Evolutionary conservation across 2,329 filamentous ascomycete species (phyloP).

Genomic region (Anthostomella pinea): DNA sequence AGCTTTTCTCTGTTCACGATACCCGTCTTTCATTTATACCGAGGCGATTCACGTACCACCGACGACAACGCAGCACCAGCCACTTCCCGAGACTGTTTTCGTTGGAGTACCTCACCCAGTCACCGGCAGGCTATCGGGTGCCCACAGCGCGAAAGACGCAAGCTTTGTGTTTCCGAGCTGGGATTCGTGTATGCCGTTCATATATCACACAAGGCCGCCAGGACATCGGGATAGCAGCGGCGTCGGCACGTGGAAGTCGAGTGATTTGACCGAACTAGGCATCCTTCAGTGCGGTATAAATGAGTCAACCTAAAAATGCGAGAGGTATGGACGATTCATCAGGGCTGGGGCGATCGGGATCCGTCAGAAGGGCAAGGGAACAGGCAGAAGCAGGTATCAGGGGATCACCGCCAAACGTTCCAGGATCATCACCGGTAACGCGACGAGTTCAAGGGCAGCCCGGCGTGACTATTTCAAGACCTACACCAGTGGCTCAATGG

Average conservation of each 20-base stretch:
- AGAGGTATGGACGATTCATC: constrained; percentile 47
- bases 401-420: constrained; percentile 27
- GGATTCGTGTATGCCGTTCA: constrained; percentile 21
- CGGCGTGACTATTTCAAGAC: constrained; percentile 51
- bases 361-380: constrained; percentile 55
- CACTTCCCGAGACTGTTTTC: constrained; percentile 1
- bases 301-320: constrained; percentile 56
- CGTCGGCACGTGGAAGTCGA: constrained; percentile 20
- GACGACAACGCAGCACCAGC: constrained; percentile 3
- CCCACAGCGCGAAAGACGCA: constrained; percentile 18
- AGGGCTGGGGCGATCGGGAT: constrained; percentile 43
- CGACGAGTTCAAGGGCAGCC: constrained; percentile 37
- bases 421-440: constrained; percentile 28
- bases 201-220: constrained; percentile 16
- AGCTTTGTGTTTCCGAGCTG: constrained; percentile 10
- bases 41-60: constrained; percentile 14
- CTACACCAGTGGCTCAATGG: constrained; percentile 35
- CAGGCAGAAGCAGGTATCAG: constrained; percentile 43
- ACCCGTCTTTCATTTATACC: constrained; percentile 10
- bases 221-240: constrained; percentile 15
- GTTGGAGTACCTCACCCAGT: constrained; percentile 3
- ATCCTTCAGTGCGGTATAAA: constrained; percentile 39
- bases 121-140: constrained; percentile 15
- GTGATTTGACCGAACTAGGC: constrained; percentile 15
- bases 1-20: constrained; percentile 7